phyloP scores from a whole-genome alignment of 495 filamentous ascomycete species.

The Talaromyces liani region DNA sequence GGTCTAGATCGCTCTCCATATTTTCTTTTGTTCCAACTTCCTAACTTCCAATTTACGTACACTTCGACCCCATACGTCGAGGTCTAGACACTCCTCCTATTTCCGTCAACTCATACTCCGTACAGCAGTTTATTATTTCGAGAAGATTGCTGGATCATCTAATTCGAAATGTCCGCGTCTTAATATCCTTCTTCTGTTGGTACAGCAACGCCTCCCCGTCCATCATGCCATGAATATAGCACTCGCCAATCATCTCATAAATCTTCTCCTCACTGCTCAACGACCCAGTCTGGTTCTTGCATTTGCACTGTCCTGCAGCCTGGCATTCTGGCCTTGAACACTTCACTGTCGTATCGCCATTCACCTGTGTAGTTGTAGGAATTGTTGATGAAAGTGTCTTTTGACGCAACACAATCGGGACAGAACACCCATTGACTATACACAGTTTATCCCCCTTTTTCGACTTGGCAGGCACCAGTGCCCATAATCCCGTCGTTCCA shows the following conservation, averaged over 20 bases:
- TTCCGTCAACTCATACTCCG: background rate
- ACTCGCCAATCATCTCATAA: conserved; percentile 18
- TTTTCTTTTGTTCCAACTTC: background rate
- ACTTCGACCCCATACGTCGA: background rate
- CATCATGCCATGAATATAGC: conserved; percentile 24
- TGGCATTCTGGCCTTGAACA: background rate
- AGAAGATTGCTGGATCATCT: background rate
- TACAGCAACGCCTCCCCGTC: conserved; percentile 14
- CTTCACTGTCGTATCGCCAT: background rate
- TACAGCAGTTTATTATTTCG: background rate
- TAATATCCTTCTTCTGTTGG: background rate
- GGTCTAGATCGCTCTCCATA: background rate
- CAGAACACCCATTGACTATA: conserved; percentile 8
- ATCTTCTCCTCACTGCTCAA: conserved; percentile 2
- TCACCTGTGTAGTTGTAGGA: background rate
- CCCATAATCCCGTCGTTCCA: background rate
- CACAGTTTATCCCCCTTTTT: conserved; percentile 8
- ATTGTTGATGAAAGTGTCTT: background rate
- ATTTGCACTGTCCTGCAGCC: background rate
- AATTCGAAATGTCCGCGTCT: background rate
- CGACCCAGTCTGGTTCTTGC: background rate
- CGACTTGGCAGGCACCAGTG: background rate
- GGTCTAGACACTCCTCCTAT: background rate
- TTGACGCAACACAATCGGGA: conserved; percentile 8
- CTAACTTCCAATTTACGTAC: background rate